These are phyloP conservation scores for Trametes cinnabarina DNA, from an alignment of 768 basidiomycete species.

Conservation along the genomic window DNA sequence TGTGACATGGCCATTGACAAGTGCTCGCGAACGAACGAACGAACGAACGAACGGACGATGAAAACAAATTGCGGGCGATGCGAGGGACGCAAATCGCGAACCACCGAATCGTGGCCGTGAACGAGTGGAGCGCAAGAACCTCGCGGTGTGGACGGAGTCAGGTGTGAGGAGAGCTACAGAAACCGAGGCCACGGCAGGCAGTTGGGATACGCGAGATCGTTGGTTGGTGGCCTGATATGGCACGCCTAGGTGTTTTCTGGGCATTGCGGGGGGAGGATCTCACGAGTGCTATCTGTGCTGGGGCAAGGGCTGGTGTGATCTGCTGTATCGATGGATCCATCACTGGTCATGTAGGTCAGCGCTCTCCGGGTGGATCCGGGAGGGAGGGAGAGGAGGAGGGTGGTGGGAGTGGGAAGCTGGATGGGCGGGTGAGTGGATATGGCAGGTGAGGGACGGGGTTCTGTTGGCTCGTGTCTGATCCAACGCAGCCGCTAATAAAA, in stretches of 20 bases:
- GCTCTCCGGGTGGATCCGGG: conserved; percentile 1
- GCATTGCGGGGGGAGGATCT: not conserved
- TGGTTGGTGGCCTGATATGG: not conserved
- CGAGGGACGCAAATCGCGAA: too few species aligned
- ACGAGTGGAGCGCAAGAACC: not conserved
- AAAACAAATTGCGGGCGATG: not conserved
- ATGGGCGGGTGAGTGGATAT: conserved; percentile 4
- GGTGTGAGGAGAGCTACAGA: not conserved
- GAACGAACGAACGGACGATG: not conserved
- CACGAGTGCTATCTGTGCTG: not conserved
- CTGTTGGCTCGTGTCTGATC: conserved; percentile 25
- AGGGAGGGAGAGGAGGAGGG: too few species aligned
- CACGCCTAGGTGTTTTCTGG: not conserved
- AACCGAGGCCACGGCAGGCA: not conserved
- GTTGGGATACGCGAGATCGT: not conserved
- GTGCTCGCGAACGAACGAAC: not conserved
- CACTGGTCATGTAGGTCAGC: not conserved
- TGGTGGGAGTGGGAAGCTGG: not conserved
- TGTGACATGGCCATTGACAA: not conserved
- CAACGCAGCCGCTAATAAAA: not conserved
- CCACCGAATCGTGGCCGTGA: too few species aligned
- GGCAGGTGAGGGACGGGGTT: conserved; percentile 25
- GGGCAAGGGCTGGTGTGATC: not conserved
- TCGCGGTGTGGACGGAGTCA: not conserved
- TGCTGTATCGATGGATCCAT: not conserved